A percentile compares a stretch with the other conserved stretches of the same genome.
These are phyloP conservation scores for Backusella morwellensis DNA, from an alignment of 192 early-diverging fungal genomes.

Conservation along the genomic window DNA sequence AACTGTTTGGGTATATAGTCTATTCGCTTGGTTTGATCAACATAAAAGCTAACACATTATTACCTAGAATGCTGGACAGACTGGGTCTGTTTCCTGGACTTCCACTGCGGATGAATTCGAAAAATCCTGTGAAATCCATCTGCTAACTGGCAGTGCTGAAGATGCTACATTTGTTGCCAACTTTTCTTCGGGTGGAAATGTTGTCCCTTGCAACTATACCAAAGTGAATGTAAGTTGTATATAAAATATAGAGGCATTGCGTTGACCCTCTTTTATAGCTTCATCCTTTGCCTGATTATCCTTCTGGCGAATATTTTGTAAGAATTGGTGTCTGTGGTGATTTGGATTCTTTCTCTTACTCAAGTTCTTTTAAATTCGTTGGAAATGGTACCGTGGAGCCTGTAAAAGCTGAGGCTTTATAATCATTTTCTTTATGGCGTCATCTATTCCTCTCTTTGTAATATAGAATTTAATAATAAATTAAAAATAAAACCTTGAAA, in stretches of 20 bases:
- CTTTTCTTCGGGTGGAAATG: constrained; percentile 6
- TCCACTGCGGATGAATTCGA: background rate
- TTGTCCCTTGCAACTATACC: constrained; percentile 18
- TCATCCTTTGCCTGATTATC: constrained; percentile 24
- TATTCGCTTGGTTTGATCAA: background rate
- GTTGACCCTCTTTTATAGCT: background rate
- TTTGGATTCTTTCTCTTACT: constrained; percentile 10
- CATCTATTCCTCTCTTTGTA: background rate
- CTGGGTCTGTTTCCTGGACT: constrained; percentile 25
- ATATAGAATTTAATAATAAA: background rate
- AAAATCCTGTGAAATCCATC: constrained; percentile 23
- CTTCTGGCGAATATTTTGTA: constrained; percentile 24
- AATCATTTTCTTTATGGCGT: background rate
- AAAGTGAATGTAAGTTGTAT: constrained; percentile 19
- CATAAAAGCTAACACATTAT: background rate
- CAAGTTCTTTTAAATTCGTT: constrained; percentile 28
- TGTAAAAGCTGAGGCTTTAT: background rate
- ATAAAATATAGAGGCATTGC: background rate
- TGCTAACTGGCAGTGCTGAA: constrained; percentile 20
- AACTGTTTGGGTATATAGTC: background rate
- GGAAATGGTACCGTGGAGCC: constrained; percentile 25
- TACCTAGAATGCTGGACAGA: constrained; percentile 13
- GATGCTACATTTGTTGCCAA: constrained; percentile 34
- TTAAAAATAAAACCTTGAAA: background rate
- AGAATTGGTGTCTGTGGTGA: constrained; percentile 23